Evolutionary conservation across 2,329 filamentous ascomycete species (phyloP).

Genomic region (Beauveria sp.): DNA sequence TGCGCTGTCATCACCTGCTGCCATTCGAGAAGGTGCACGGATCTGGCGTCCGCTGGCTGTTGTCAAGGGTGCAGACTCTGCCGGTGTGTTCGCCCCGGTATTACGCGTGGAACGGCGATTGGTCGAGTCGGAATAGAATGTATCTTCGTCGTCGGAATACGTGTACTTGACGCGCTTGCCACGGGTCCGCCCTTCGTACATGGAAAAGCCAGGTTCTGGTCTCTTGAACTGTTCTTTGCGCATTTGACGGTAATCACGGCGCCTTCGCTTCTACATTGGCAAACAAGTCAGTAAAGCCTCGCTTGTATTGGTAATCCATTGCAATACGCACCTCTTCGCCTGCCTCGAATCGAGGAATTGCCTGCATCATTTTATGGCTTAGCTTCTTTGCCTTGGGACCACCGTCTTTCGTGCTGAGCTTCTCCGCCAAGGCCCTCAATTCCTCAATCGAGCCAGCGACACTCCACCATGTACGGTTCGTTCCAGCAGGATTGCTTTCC

Average conservation of each 20-base stretch:
- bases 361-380: conserved; percentile 67
- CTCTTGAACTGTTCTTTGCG: conserved; percentile 83
- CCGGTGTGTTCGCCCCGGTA: conserved; percentile 65
- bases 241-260: conserved; percentile 81
- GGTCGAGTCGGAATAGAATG: conserved; percentile 58
- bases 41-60: conserved; percentile 88
- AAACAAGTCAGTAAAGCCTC: conserved; percentile 14
- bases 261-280: conserved; percentile 69
- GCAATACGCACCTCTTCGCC: conserved; percentile 67
- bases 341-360: conserved; percentile 84
- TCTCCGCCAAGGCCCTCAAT: conserved; percentile 65
- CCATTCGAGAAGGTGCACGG: conserved; percentile 57
- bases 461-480: conserved; percentile 81
- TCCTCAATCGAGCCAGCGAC: conserved; percentile 89
- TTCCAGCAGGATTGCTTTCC: conserved; percentile 76
- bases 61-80: conserved; percentile 55
- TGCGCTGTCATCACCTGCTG: conserved; percentile 46
- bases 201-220: conserved; percentile 80
- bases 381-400: conserved; percentile 74
- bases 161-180: conserved; percentile 97
- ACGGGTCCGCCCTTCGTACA: conserved; percentile 92
- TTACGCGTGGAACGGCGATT: conserved; percentile 65
- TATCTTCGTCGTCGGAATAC: conserved; percentile 81
- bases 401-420: conserved; percentile 68
- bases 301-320: neutral